Evolutionary conservation across 345 rosid species (phyloP), one percentile per base, ranked within the genome.

Genomic region (Rubroshorea leprosula): DNA sequence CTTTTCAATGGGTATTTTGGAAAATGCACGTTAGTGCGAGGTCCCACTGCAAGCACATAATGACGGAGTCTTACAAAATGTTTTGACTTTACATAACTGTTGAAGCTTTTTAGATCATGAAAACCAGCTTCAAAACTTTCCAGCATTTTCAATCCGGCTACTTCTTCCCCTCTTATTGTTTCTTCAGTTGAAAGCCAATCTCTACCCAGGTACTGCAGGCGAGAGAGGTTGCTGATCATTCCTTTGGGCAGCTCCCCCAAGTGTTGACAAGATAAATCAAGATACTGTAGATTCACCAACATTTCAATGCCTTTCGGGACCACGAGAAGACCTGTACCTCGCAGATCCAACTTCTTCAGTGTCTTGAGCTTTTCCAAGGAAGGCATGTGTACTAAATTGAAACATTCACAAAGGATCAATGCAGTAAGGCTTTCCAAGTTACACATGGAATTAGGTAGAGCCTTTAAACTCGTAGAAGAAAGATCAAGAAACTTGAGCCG

Each of bases 231-330:
- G 9, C 57, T 35, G 5, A 73, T 19, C 23, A 73, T 51, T 12
- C 66, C 58, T 24, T 41, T 8, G 0, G 70, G 72, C 0, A 68
- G 6, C 44, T 14, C 49, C 19, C 50, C 22, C 2, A 62, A n/a
- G n/a, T n/a, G n/a, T 29, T 9, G 35, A 29, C 35, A 29, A 9
- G 4, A 29, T 29, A 29, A 29, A 29, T 29, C 35, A 29, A 29
- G 46, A 26, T 24, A 47, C 45, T 49, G 61, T 9, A 75, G 60
- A 19, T 60, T 48, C 15, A 24, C 23, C 41, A 68, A 55, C 6
- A 7, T n/a, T 38, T 60, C 64, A 14, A 73, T 38, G 7, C 77
- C 73, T 0, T 17, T 11, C 6, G 73, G 77, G 14, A 61, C 0
- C 12, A 44, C n/a, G 47, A 17, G 22, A 6, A 73, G 17, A 16